phyloP scores from a whole-genome alignment of 2,329 filamentous ascomycete species.

The Metarhizium brunneum region DNA sequence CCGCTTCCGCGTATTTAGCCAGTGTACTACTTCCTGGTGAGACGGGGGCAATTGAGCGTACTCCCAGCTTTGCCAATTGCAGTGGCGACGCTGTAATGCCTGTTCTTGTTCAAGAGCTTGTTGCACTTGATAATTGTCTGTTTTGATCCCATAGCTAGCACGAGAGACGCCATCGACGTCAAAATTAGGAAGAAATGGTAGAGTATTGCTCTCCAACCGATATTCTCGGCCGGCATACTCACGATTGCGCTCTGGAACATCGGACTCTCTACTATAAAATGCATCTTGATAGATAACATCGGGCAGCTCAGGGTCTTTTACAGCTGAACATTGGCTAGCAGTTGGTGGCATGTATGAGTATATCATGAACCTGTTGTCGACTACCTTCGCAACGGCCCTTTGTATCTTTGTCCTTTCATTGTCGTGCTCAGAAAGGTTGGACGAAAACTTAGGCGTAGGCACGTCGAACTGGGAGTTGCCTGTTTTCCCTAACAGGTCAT shows the following conservation, averaged over 20 bases:
- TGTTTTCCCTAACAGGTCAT: neutral
- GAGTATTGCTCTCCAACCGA: constrained; percentile 60
- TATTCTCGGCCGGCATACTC: constrained; percentile 89
- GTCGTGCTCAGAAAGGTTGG: constrained; percentile 1
- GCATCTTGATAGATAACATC: constrained; percentile 74
- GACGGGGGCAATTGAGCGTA: constrained; percentile 63
- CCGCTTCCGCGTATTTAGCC: constrained; percentile 42
- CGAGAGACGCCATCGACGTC: constrained; percentile 49
- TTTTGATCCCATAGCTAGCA: constrained; percentile 45
- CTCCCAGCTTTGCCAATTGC: constrained; percentile 61
- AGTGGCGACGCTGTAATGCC: constrained; percentile 37
- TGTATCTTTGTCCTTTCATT: constrained; percentile 3
- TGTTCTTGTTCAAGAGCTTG: constrained; percentile 40
- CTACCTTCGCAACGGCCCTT: constrained; percentile 1
- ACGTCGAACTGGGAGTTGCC: neutral
- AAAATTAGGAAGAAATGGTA: constrained; percentile 76
- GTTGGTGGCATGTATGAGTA: constrained; percentile 20
- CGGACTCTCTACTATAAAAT: constrained; percentile 74
- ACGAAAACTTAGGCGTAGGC: neutral
- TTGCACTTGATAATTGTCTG: constrained; percentile 37
- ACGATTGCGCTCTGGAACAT: constrained; percentile 66
- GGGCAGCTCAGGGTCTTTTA: constrained; percentile 33
- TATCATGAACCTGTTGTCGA: constrained; percentile 10
- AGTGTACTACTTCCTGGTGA: constrained; percentile 57
- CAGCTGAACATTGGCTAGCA: constrained; percentile 9